Evolutionary conservation across 1,284 basidiomycete species (phyloP).

Genomic region (Uromyces viciae-fabae): DNA sequence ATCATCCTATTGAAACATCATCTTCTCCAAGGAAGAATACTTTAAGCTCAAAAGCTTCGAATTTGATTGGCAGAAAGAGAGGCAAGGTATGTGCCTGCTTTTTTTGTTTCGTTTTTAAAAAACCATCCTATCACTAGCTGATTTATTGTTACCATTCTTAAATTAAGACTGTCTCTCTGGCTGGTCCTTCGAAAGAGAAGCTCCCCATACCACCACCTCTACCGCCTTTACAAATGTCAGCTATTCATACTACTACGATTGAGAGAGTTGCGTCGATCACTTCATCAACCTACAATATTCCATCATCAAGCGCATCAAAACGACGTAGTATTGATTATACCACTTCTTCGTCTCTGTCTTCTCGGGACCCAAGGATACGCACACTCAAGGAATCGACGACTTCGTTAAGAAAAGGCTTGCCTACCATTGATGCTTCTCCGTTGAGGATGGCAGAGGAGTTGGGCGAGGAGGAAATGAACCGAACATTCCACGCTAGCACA

Average conservation of each 20-base stretch:
- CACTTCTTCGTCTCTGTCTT: constrained; percentile 56
- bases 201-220: constrained; percentile 57
- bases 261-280: constrained; percentile 62
- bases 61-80: constrained; percentile 78
- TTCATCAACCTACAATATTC: constrained; percentile 61
- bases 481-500: not conserved
- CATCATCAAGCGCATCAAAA: constrained; percentile 54
- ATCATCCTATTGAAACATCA: constrained; percentile 4
- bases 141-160: not conserved
- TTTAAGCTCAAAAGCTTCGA: constrained; percentile 77
- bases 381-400: constrained; percentile 67
- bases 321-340: constrained; percentile 55
- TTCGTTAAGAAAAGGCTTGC: constrained; percentile 58
- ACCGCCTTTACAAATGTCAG: constrained; percentile 82
- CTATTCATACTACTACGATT: constrained; percentile 70
- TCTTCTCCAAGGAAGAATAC: constrained; percentile 63
- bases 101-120: constrained; percentile 45
- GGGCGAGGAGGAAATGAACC: not conserved
- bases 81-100: constrained; percentile 71
- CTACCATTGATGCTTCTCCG: constrained; percentile 73
- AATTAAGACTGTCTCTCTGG: constrained; percentile 73
- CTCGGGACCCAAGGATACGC: constrained; percentile 50
- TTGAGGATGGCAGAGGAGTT: constrained; percentile 37
- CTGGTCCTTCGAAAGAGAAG: constrained; percentile 67
- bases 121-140: no score